Conservation (phyloP, 2,329 filamentous ascomycete genomes). For the Fusarium sp. region DNA sequence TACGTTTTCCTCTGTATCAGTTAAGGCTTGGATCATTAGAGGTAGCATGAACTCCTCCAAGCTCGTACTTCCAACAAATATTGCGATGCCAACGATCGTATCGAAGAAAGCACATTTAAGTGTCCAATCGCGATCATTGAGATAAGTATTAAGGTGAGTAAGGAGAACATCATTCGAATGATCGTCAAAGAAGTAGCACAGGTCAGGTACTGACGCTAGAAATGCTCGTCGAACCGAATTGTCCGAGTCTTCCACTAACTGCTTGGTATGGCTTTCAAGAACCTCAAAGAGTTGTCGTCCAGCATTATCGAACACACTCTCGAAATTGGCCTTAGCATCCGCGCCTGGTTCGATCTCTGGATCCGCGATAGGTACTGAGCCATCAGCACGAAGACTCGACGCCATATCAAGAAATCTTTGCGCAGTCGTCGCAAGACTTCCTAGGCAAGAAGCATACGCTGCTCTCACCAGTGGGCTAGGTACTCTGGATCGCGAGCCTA, state of each 20-base stretch:
- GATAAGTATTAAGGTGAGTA: slow-evolving; percentile 94
- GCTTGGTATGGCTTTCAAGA: slow-evolving; percentile 90
- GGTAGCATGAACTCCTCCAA: slow-evolving; percentile 96
- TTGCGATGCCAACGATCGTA: slow-evolving; percentile 90
- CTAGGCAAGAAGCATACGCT: slow-evolving; percentile 92
- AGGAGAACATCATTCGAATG: slow-evolving; percentile 96
- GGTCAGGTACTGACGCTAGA: slow-evolving; percentile 86
- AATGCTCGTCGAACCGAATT: slow-evolving; percentile 90
- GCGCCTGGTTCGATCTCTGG: slow-evolving; percentile 80
- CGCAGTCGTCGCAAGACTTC: slow-evolving; percentile 87
- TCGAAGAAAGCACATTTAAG: slow-evolving; percentile 97
- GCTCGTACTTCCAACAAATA: slow-evolving; percentile 88
- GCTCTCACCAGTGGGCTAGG: slow-evolving; percentile 81
- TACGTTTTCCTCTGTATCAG: slow-evolving; percentile 93
- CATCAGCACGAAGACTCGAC: slow-evolving; percentile 85
- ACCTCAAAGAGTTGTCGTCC: slow-evolving; percentile 82
- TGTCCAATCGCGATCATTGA: slow-evolving; percentile 97
- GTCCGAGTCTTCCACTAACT: slow-evolving; percentile 87
- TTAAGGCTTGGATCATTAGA: slow-evolving; percentile 93
- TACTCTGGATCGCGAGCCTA: slow-evolving; percentile 57
- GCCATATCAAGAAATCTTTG: slow-evolving; percentile 90
- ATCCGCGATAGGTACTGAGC: slow-evolving; percentile 80
- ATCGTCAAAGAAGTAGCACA: slow-evolving; percentile 95
- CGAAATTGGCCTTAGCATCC: slow-evolving; percentile 76
- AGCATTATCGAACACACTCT: slow-evolving; percentile 89